These are phyloP conservation scores for Lumnitzera racemosa DNA, from an alignment of 345 rosid genomes.

Conservation along the genomic window DNA sequence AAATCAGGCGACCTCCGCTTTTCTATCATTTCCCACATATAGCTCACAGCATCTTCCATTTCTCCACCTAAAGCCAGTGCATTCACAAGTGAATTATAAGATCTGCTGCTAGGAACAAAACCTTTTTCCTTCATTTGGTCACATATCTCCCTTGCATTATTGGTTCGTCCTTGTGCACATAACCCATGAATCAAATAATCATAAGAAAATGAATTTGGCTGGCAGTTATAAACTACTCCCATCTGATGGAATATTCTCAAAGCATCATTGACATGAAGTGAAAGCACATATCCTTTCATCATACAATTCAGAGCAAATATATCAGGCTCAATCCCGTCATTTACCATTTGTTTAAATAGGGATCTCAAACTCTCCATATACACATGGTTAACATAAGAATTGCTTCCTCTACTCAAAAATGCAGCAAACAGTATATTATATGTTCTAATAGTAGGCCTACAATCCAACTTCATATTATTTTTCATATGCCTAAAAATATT, in stretches of 20 bases:
- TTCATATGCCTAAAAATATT: conserved; percentile 76
- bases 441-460: conserved; percentile 66
- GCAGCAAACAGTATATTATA: conserved; percentile 74
- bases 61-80: conserved; percentile 73
- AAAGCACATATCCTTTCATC: conserved; percentile 81
- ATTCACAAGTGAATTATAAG: conserved; percentile 76
- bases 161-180: conserved; percentile 77
- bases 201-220: conserved; percentile 70
- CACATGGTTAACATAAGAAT: conserved; percentile 62
- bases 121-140: conserved; percentile 74
- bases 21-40: conserved; percentile 74
- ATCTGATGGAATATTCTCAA: conserved; percentile 87
- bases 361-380: conserved; percentile 78
- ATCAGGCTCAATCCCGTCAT: conserved; percentile 80
- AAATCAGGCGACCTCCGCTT: conserved; percentile 53
- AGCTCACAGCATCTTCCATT: conserved; percentile 46
- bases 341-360: conserved; percentile 74
- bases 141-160: conserved; percentile 63
- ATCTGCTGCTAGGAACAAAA: conserved; percentile 58
- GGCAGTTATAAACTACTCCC: conserved; percentile 58
- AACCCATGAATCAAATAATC: conserved; percentile 81
- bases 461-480: conserved; percentile 44
- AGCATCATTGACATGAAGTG: conserved; percentile 90
- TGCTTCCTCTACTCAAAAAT: conserved; percentile 62
- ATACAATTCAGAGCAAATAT: conserved; percentile 52